Conservation (phyloP, 805 yeast genomes). For the Metschnikowia baotianmanensis region DNA sequence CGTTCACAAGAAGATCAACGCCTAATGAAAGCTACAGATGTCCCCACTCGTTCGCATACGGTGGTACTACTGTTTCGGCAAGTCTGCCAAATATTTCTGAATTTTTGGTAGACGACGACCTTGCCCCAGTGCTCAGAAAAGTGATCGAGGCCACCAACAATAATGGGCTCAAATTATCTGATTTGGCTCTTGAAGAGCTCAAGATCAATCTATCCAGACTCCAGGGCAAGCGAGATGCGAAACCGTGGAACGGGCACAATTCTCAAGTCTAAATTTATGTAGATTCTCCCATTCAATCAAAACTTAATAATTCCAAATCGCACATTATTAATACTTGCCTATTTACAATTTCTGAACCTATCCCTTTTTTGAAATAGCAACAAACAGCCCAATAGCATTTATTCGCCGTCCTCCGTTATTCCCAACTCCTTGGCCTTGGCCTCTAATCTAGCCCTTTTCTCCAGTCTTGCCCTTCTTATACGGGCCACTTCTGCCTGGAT, state of each 20-base stretch:
- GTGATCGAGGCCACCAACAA: constrained; percentile 22
- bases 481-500: constrained; percentile 89
- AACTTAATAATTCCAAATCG: not conserved
- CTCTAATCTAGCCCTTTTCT: constrained; percentile 70
- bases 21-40: not conserved
- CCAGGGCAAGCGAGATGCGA: constrained; percentile 7
- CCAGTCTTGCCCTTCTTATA: constrained; percentile 71
- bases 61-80: not conserved
- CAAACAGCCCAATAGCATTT: not conserved
- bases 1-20: not conserved
- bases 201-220: constrained; percentile 21
- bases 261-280: not conserved
- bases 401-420: constrained; percentile 45
- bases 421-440: constrained; percentile 69
- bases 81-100: not conserved
- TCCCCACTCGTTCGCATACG: constrained; percentile 6
- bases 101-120: constrained; percentile 13
- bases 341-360: constrained; percentile 19
- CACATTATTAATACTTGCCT: not conserved
- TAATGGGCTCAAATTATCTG: constrained; percentile 19
- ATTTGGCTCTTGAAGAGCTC: constrained; percentile 27
- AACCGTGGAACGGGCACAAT: constrained; percentile 2
- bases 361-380: not conserved
- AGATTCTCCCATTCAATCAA: too few species aligned
- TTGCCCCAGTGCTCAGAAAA: constrained; percentile 14